These are phyloP conservation scores for Setaria italica DNA, from an alignment of 202 grass and related monocot species.

Conservation along the genomic window DNA sequence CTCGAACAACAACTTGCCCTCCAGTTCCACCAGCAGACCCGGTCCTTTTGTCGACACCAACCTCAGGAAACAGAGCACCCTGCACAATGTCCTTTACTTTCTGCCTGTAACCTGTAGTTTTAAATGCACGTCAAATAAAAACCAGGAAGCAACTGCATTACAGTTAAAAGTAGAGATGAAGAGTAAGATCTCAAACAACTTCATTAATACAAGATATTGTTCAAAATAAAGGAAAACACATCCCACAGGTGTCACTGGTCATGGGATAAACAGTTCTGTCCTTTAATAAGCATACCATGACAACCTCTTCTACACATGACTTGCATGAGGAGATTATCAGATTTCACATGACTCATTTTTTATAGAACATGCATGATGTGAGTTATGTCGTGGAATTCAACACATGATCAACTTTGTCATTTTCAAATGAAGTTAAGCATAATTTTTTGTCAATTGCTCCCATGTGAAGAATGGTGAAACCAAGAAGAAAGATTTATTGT, in stretches of 20 bases:
- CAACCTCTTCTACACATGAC: conserved; percentile 11
- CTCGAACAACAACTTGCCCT: conserved; percentile 86
- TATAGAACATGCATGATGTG: not conserved
- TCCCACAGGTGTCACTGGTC: not conserved
- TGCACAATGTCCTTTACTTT: conserved; percentile 87
- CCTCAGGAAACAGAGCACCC: conserved; percentile 94
- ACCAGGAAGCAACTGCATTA: not conserved
- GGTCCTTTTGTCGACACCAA: conserved; percentile 67
- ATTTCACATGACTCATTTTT: not conserved
- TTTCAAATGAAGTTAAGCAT: conserved; percentile 5
- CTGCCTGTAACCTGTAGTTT: conserved; percentile 75
- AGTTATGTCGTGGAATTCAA: not conserved
- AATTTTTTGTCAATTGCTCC: not conserved
- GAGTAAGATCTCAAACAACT: conserved; percentile 20
- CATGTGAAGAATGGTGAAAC: not conserved
- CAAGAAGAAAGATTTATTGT: conserved; percentile 6
- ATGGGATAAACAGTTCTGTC: not conserved
- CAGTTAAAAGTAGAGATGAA: not conserved
- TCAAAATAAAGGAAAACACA: conserved; percentile 7
- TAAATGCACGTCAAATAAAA: conserved; percentile 16
- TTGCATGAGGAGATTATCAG: conserved; percentile 2
- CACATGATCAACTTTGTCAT: not conserved
- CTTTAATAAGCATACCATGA: conserved; percentile 18
- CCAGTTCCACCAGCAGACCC: conserved; percentile 81
- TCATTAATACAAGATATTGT: not conserved